These are phyloP conservation scores for Durusdinium trenchii DNA, from an alignment of 73 alveolate species.

Conservation along the genomic window DNA sequence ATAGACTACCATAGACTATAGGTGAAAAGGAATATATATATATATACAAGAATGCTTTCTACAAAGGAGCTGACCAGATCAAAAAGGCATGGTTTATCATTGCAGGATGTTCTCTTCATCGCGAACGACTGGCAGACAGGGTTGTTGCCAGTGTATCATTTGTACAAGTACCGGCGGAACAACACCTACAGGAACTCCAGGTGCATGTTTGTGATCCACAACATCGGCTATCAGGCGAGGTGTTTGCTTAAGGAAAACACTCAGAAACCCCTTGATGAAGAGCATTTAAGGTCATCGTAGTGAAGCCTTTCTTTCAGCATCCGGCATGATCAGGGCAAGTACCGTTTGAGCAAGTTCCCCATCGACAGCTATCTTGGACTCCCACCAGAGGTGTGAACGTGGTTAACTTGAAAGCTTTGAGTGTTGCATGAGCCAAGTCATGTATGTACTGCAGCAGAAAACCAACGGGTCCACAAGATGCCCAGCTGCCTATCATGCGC, in stretches of 20 bases:
- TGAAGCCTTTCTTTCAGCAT: neutral
- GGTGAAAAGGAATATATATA: neutral
- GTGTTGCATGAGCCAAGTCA: too few relatives aligned
- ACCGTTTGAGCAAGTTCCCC: conserved; percentile 74
- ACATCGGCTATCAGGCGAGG: conserved; percentile 93
- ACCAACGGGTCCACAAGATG: too few relatives aligned
- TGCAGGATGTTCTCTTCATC: conserved; percentile 77
- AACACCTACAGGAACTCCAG: conserved; percentile 83
- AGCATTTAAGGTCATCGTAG: neutral
- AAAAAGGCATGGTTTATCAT: neutral
- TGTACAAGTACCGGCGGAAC: conserved; percentile 92
- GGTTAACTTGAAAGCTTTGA: too few relatives aligned
- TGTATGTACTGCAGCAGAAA: too few relatives aligned
- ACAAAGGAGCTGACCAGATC: too few relatives aligned
- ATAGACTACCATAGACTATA: neutral
- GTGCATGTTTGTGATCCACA: conserved; percentile 78
- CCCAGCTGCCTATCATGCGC: too few relatives aligned
- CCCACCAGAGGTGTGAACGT: conserved; percentile 42
- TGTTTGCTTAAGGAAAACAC: neutral
- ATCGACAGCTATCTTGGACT: conserved; percentile 75
- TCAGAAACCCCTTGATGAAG: too few relatives aligned
- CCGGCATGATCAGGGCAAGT: conserved; percentile 43
- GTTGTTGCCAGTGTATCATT: conserved; percentile 80
- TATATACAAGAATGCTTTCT: too few relatives aligned
- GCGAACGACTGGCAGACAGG: conserved; percentile 96